phyloP scores from a whole-genome alignment of 2,329 filamentous ascomycete genomes.

The Colletotrichum limetticola region DNA sequence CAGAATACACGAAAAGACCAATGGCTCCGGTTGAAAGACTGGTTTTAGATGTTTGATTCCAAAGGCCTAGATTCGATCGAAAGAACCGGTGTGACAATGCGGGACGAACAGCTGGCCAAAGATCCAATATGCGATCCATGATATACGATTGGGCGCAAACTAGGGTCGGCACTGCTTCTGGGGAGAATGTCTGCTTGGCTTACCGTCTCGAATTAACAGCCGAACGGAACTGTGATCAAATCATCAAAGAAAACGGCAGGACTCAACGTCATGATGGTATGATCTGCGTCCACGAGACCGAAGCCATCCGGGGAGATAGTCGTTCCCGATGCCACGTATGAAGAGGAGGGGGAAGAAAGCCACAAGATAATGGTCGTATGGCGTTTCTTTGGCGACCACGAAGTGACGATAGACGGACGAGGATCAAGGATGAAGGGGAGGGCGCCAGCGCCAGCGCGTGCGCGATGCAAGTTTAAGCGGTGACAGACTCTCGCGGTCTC shows the following conservation, averaged over 20 bases:
- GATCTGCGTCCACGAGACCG: conserved; percentile 8
- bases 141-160: neutral
- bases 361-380: neutral
- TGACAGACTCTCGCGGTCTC: neutral
- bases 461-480: neutral
- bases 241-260: neutral
- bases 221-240: neutral
- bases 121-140: neutral
- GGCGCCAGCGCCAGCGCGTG: neutral
- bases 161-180: neutral
- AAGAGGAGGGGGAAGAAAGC: neutral
- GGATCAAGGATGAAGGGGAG: neutral
- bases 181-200: neutral
- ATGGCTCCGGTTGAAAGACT: neutral
- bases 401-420: neutral
- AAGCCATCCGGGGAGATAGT: neutral
- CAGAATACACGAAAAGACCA: neutral
- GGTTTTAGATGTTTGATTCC: neutral
- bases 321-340: neutral
- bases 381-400: neutral
- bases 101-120: neutral
- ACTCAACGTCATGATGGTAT: conserved; percentile 1
- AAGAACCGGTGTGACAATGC: neutral
- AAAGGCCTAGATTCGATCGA: neutral
- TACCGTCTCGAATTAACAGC: neutral